Percentiles rank a stretch among this genome's conserved stretches.
phyloP scores from a whole-genome alignment of 202 grass and related monocot genomes.

The Carex sylvatica region DNA sequence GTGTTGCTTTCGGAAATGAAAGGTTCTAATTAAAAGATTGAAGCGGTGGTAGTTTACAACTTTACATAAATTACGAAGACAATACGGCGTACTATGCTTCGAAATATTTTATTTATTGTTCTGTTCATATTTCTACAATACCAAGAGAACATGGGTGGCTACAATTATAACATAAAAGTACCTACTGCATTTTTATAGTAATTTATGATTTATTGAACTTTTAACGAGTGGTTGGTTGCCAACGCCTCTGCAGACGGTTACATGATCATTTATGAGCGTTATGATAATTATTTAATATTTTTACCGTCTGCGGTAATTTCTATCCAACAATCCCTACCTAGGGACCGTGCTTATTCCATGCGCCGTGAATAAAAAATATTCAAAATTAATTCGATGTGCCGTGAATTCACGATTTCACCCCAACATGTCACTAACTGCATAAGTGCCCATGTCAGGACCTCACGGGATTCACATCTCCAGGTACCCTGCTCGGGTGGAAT shows the following conservation, averaged over 20 bases:
- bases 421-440: background rate
- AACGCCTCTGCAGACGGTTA: background rate
- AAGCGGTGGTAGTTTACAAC: background rate
- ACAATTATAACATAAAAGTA: background rate
- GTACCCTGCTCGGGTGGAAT: no score
- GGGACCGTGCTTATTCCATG: no score
- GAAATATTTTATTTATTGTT: background rate
- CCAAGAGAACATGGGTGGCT: background rate
- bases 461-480: no score
- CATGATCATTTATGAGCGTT: background rate
- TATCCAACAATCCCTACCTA: background rate
- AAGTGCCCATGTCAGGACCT: background rate
- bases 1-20: background rate
- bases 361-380: background rate
- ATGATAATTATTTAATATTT: background rate
- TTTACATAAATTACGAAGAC: background rate
- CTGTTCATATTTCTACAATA: background rate
- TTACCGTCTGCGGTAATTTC: background rate
- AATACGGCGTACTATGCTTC: background rate
- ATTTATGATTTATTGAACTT: conserved; percentile 17
- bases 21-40: background rate
- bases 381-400: background rate
- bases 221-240: background rate
- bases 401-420: background rate
- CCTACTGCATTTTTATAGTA: background rate